Base-by-base conservation (phyloP, 2,329 filamentous ascomycete species). In the Monosporascus sp. region DNA sequence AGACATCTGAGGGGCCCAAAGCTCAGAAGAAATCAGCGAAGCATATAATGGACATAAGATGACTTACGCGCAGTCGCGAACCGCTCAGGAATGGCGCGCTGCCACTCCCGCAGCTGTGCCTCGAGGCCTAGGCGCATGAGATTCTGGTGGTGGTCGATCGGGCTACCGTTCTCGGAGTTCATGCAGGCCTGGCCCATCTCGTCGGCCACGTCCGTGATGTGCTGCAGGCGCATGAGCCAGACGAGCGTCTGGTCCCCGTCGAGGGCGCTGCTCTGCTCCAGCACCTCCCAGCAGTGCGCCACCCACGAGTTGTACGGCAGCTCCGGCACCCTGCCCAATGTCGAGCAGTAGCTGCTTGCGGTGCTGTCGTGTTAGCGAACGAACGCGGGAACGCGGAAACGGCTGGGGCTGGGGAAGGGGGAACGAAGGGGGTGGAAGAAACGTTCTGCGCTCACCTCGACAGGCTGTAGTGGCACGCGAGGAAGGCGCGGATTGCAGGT, bases 91-190 rank as follows among this genome's bases (percentile, higher is more conserved):
- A 80, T 73, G 2, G 54, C 55, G 6, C 60, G 56, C 41, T 72
- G 68, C 58, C 74, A 72, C 39, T 78, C 73, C n/a, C 61, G 58
- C 8, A 77, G 62, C 57, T 80, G 77, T 3, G 72, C 62, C 53
- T 78, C 75, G 27, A 81, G 69, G 0, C 78, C 78, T 2, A 72
- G 66, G n/a, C 77, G 61, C 54, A 80, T 68, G 18, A 81, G 67
- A 3, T 67, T 65, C 20, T 66, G 68, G 45, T 79, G 75, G 53
- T 77, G 70, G 38, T 72, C 65, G 54, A 61, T 67, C 47, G 67
- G 65, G n/a, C 53, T 50, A 25, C 57, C 51, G 8, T 25, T 15
- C 18, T 53, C 57, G 8, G 54, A 49, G 7, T 62, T 62, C 6
- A 60, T 62, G 44, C 66, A 65, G 9, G 37, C 61, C 53, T 41